Evolutionary conservation across 192 early-diverging fungal genomes (phyloP), one percentile per base, ranked within the genome.

Genomic region (Chytriomyces confervae): DNA sequence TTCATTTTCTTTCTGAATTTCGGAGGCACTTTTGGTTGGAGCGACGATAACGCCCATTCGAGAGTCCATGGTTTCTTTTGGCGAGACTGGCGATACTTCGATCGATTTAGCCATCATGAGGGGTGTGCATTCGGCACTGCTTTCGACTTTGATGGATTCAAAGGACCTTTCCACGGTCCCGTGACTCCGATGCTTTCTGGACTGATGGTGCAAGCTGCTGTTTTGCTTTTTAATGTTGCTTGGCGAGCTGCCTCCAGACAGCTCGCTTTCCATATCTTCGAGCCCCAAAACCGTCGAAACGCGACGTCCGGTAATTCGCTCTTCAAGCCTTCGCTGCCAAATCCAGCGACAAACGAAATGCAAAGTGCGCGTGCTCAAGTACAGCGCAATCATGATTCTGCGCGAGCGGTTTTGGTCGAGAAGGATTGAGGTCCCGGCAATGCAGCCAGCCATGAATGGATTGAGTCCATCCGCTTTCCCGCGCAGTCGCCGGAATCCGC

Each of bases 301-400:
- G 47, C 46, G 29, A n/a, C 44, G n/a, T 60, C 62, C 71, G 2
- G 50, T 71, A n/a, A 73, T 46, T 0, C 62, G 51, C 16, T 7
- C 16, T 57, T 79, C 69, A 43, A 78, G 43, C 9, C 64, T 61
- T 27, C 69, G 7, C 61, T 65, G 76, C 83, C 83, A 84, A 6
- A 82, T 7, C 76, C 77, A 82, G 9, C 83, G 75, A 5, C 67
- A 74, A 10, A 84, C 50, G 50, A 84, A 84, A 63, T 84, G 83
- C 9, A 80, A 23, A 5, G 80, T 80, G 27, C 83, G 70, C 4
- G 83, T 84, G 65, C 70, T 75, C 16, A 84, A 51, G 66, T 84
- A 84, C 23, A 84, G 53, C n/a, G 83, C 81, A 47, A 84, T 69
- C 83, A 84, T 84, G 10, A 83, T 44, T 20, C 83, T 61, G 24